Percentiles rank a stretch among this genome's conserved stretches.
phyloP scores from a whole-genome alignment of 2,329 filamentous ascomycete genomes.

The Trematosphaeria pertusa region DNA sequence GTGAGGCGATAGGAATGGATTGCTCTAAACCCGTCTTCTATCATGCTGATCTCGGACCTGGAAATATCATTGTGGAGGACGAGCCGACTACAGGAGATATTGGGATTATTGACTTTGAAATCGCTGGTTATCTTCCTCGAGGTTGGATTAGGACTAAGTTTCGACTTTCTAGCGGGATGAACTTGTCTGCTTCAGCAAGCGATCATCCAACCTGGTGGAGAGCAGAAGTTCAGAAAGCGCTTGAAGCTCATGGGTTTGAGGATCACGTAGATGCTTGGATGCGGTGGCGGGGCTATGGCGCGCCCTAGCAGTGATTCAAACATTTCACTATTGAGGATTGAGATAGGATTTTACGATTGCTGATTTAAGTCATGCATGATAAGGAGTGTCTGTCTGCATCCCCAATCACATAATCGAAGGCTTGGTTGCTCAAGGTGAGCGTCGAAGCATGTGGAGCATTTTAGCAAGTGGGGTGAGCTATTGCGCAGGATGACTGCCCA shows the following conservation, averaged over 20 bases:
- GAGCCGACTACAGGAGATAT: slow-evolving; percentile 19
- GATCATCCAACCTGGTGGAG: slow-evolving; percentile 9
- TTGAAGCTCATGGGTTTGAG: slow-evolving; percentile 10
- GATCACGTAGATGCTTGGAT: slow-evolving; percentile 8
- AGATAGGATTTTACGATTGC: neutral
- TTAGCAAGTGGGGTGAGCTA: too few species aligned
- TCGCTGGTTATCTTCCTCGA: slow-evolving; percentile 37
- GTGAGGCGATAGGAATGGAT: slow-evolving; percentile 33
- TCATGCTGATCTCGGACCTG: slow-evolving; percentile 41
- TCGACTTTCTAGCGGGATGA: slow-evolving; percentile 36
- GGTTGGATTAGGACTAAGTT: slow-evolving; percentile 47
- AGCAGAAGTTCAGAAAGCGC: slow-evolving; percentile 10
- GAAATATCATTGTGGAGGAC: slow-evolving; percentile 38
- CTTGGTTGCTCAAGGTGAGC: too few species aligned
- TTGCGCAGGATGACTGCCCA: too few species aligned
- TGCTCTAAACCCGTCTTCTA: slow-evolving; percentile 36
- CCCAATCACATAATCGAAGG: too few species aligned
- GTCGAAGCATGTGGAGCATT: too few species aligned
- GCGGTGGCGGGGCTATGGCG: neutral
- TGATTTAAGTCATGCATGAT: neutral
- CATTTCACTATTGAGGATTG: neutral
- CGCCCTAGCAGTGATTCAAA: neutral
- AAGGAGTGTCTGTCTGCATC: neutral
- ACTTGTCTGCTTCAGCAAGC: slow-evolving; percentile 26
- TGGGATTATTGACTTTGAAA: slow-evolving; percentile 44